Conservation (phyloP, 495 filamentous ascomycete species). For the Neurospora pannonica region DNA sequence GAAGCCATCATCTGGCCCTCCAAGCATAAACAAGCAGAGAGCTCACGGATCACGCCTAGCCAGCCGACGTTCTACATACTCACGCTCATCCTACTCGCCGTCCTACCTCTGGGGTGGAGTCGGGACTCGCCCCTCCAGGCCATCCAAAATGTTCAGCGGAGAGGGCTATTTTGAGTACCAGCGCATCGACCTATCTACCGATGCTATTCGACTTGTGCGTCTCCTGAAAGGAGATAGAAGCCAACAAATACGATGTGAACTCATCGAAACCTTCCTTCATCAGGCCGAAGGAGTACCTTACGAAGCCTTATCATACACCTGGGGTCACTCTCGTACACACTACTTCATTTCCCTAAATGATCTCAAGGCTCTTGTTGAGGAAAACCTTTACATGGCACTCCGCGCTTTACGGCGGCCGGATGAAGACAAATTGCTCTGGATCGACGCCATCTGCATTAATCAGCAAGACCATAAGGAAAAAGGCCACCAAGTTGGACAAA, state of each 20-base stretch:
- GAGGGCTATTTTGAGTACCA: too few relatives aligned
- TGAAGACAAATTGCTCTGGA: slow-evolving; percentile 8
- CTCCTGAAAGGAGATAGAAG: neutral
- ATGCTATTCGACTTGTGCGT: slow-evolving; percentile 3
- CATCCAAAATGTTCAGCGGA: too few relatives aligned
- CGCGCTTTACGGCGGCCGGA: neutral
- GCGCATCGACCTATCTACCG: neutral
- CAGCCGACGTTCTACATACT: too few relatives aligned
- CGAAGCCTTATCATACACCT: slow-evolving; percentile 25
- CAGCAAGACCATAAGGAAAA: slow-evolving; percentile 1
- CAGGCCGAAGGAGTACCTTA: slow-evolving; percentile 7
- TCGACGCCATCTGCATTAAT: slow-evolving; percentile 3
- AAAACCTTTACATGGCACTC: slow-evolving; percentile 4
- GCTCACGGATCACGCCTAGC: too few relatives aligned
- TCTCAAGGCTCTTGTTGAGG: neutral
- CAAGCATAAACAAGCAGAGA: too few relatives aligned
- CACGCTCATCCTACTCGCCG: too few relatives aligned
- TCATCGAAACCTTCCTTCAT: slow-evolving; percentile 1
- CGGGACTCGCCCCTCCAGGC: too few relatives aligned
- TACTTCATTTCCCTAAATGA: too few relatives aligned
- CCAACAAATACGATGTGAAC: neutral
- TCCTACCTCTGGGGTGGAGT: too few relatives aligned
- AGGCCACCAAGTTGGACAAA: slow-evolving; percentile 4
- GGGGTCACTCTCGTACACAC: too few relatives aligned
- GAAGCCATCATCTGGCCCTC: too few relatives aligned